These are phyloP conservation scores for Verbascum thapsus DNA, from an alignment of 257 asterid species.

Conservation along the genomic window DNA sequence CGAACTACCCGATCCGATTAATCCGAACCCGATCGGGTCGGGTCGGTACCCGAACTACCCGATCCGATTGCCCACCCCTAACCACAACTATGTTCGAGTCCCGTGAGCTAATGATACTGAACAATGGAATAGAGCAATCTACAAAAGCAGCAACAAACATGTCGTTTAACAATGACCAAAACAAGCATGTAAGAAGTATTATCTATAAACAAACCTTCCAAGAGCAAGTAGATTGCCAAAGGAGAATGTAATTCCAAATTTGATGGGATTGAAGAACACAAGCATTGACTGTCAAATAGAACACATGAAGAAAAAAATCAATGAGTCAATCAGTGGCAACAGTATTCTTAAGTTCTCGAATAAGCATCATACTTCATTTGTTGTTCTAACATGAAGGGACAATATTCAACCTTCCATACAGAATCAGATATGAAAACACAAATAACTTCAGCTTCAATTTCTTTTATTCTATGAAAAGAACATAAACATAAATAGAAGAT, in stretches of 20 bases:
- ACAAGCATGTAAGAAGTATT: slow-evolving; percentile 18
- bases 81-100: background rate
- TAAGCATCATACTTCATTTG: slow-evolving; percentile 21
- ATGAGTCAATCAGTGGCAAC: slow-evolving; percentile 21
- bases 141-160: slow-evolving; percentile 13
- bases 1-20: too few relatives aligned
- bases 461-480: background rate
- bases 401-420: background rate
- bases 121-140: too few relatives aligned
- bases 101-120: background rate
- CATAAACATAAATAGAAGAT: background rate
- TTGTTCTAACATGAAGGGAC: slow-evolving; percentile 13
- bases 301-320: slow-evolving; percentile 20
- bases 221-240: slow-evolving; percentile 97
- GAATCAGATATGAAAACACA: background rate
- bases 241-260: slow-evolving; percentile 94
- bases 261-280: slow-evolving; percentile 95
- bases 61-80: too few relatives aligned
- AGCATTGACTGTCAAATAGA: slow-evolving; percentile 75
- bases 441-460: slow-evolving; percentile 11
- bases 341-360: slow-evolving; percentile 7
- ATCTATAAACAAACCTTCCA: slow-evolving; percentile 73
- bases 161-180: slow-evolving; percentile 15
- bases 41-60: too few relatives aligned
- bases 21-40: too few relatives aligned